These are phyloP conservation scores for Fusarium virguliforme DNA, from an alignment of 2,329 filamentous ascomycete species.

Conservation along the genomic window DNA sequence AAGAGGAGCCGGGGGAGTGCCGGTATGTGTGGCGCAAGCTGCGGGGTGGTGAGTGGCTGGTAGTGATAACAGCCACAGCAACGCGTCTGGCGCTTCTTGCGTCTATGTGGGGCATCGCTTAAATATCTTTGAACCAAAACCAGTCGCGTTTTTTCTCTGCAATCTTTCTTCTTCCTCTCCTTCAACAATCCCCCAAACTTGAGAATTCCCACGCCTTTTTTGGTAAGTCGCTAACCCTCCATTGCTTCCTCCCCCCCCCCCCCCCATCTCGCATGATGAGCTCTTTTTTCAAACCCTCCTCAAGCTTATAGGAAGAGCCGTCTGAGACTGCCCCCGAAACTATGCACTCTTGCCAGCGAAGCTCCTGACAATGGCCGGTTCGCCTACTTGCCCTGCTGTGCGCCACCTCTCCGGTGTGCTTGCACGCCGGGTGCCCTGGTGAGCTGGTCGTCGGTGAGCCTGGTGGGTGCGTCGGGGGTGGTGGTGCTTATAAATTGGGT, in stretches of 20 bases:
- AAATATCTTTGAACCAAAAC: conserved; percentile 39
- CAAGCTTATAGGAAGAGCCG: conserved; percentile 63
- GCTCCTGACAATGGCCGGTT: conserved; percentile 42
- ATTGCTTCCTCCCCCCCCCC: neutral
- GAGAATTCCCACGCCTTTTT: neutral
- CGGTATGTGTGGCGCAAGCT: conserved; percentile 24
- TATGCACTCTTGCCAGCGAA: conserved; percentile 40
- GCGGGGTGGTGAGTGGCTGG: conserved; percentile 8
- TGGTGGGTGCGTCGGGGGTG: conserved; percentile 56
- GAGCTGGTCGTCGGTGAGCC: conserved; percentile 47
- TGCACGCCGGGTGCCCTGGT: conserved; percentile 53
- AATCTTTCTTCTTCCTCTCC: conserved; percentile 45
- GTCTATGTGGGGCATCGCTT: conserved; percentile 38
- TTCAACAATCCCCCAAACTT: conserved; percentile 19
- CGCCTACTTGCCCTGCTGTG: conserved; percentile 39
- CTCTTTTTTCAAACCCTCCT: conserved; percentile 59
- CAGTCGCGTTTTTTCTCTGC: conserved; percentile 38
- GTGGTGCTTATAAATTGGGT: conserved; percentile 65
- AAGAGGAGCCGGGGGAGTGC: conserved; percentile 9
- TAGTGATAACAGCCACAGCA: neutral
- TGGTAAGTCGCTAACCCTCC: conserved; percentile 28
- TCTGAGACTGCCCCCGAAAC: conserved; percentile 60
- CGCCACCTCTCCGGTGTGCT: conserved; percentile 53
- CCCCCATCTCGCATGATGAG: conserved; percentile 59
- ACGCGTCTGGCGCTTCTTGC: conserved; percentile 35